Evolutionary conservation across 192 early-diverging fungal genomes (phyloP), one percentile per base, ranked within the genome.

Genomic region (Rhizoclosmatium sp.): DNA sequence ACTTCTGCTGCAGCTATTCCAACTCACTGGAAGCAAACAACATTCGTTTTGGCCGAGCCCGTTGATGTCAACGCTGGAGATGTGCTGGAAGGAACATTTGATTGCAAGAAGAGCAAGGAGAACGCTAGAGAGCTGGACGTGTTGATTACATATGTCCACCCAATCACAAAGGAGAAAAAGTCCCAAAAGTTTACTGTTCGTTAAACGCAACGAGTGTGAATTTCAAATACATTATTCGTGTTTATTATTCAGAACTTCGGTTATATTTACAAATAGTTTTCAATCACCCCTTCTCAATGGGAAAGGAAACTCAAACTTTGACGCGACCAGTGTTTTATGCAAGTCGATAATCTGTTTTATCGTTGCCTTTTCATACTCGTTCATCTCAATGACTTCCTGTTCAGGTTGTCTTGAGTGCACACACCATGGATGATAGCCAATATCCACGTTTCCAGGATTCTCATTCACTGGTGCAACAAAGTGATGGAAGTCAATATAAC

Each of bases 1-100:
- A 96, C 93, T 1, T 90, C 92, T 0, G 94, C 96, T 7, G 83
- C 88, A 60, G 90, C 91, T 41, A 90, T 88, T 71, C 90, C 92
- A 47, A 98, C 96, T n/a, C 98, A 99, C 87, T 99, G 98, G 98
- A 98, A 96, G 88, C 96, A 98, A 84, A 95, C 95, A 0, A 80
- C 93, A 19, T 97, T 99, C 85, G 82, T 91, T 10, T 85, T 96
- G 5, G 85, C 88, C 12, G 79, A 89, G 39, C 87, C 92, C 12
- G 73, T 96, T 41, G 78, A 85, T 5, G 90, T 92, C 4, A 75
- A 83, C 47, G 54, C 19, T 23, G 81, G 82, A 61, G 76, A 16
- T 49, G 65, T 67, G 19, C 69, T 68, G 4, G 76, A 67, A n/a
- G 94, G 94, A 10, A 82, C 70, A 3, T 93, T 95, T 72, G 87